Evolutionary conservation across 495 filamentous ascomycete species (phyloP).

Genomic region (Xanthoparmelia taractica): DNA sequence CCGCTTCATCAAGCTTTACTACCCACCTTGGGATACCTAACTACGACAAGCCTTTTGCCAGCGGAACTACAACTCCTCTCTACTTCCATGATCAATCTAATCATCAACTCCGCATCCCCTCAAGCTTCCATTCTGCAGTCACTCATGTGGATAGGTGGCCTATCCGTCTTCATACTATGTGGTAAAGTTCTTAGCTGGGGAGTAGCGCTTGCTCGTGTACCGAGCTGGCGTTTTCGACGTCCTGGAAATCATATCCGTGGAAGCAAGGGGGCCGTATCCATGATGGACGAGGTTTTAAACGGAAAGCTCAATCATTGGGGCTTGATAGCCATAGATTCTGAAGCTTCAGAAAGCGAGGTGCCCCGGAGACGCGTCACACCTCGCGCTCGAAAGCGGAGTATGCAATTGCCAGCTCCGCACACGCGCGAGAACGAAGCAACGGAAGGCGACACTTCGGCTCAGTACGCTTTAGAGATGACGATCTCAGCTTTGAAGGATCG

Average conservation of each 20-base stretch:
- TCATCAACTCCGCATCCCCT: constrained; percentile 69
- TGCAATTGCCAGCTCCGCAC: neutral
- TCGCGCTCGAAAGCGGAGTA: neutral
- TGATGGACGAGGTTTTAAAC: constrained; percentile 43
- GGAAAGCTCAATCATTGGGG: constrained; percentile 36
- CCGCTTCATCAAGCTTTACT: constrained; percentile 81
- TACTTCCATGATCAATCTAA: constrained; percentile 70
- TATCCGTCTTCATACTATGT: constrained; percentile 66
- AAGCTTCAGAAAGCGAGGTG: constrained; percentile 44
- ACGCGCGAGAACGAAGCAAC: neutral
- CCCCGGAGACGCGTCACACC: neutral
- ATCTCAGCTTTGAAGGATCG: neutral
- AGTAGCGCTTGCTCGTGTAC: constrained; percentile 76
- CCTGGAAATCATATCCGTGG: neutral
- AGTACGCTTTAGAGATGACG: neutral
- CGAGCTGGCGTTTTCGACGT: constrained; percentile 74
- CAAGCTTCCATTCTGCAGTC: constrained; percentile 77
- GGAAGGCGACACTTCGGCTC: neutral
- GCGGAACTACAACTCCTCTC: constrained; percentile 86
- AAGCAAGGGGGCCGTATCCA: constrained; percentile 43
- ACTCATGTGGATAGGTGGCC: constrained; percentile 79
- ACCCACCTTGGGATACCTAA: constrained; percentile 63
- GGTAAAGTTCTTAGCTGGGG: constrained; percentile 75
- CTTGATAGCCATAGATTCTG: constrained; percentile 32
- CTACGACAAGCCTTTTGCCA: constrained; percentile 75